Evolutionary conservation across 352 stramenopile species (phyloP), one percentile per base, ranked within the genome.

Genomic region (Aphanomyces cochlioides): DNA sequence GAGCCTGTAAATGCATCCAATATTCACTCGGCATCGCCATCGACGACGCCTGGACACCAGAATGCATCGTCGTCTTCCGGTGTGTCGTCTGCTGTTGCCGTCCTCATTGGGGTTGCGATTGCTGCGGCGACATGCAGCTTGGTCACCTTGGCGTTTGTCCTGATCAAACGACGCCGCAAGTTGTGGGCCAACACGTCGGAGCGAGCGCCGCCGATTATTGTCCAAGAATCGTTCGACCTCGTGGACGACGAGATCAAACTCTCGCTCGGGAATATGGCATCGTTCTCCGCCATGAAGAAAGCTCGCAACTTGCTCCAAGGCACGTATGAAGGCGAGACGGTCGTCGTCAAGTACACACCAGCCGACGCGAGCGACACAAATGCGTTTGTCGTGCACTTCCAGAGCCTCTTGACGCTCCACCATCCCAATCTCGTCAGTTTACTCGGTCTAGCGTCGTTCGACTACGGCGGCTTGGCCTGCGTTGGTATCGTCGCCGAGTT

Each of bases 401-500:
- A 36, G n/a, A 13, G 19, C 40, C 19, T 67, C 17, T 57, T 39
- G 41, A 67, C 13, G 37, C 40, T 67, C 34, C 34, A 67, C 7
- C 59, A 67, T n/a, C 8, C 15, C 15, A 67, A 67, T 36, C 41
- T 67, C 40, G 59, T 57, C 8, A 12, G 43, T 12, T 67, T 67
- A 13, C 17, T 67, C 19, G 59, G 59, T 10, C 12, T 67, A 13
- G 59, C n/a, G 5, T 58, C 59, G 17, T 58, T 67, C 21, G 13
- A 36, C n/a, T 40, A 40, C 28, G 19, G 28, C 15, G 36, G 54
- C 36, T 1, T 53, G 15, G 28, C n/a, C 21, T 67, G 59, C 47
- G 59, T 67, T 36, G 59, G 59, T n/a, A 40, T 39, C 17, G 59
- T 67, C 5, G 59, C 36, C n/a, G 59, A 67, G 36, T 57, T 61